phyloP scores from a whole-genome alignment of 2,329 filamentous ascomycete genomes.

The Alternaria sp. region DNA sequence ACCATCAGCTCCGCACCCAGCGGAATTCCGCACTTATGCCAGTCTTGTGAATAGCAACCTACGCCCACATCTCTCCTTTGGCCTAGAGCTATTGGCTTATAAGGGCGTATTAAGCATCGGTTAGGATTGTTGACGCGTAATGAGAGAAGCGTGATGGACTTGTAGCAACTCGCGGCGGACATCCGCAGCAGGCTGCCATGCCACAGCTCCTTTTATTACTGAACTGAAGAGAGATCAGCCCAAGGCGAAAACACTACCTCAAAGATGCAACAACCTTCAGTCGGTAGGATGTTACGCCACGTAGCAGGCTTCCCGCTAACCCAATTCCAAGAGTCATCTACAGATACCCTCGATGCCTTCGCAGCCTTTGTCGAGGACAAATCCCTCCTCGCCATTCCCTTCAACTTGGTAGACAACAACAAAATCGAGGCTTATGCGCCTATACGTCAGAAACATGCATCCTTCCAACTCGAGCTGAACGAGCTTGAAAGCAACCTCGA shows the following conservation, averaged over 20 bases:
- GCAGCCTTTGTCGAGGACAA: background rate
- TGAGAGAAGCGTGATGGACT: background rate
- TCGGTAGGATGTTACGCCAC: background rate
- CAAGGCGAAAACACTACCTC: background rate
- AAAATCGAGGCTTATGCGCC: background rate
- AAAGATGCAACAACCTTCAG: background rate
- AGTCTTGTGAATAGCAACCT: background rate
- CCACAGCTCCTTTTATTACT: background rate
- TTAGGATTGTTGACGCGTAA: background rate
- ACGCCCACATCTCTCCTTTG: background rate
- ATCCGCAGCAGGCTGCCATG: background rate
- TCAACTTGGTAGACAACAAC: background rate
- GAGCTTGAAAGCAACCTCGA: slow-evolving; percentile 28
- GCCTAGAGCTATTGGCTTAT: background rate
- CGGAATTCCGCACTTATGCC: slow-evolving; percentile 5
- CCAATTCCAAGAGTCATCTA: background rate
- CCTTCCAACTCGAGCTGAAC: slow-evolving; percentile 28
- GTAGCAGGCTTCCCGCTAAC: background rate
- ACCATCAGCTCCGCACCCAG: background rate
- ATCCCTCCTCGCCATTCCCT: background rate
- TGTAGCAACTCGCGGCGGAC: background rate
- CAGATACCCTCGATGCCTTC: background rate
- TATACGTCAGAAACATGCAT: background rate
- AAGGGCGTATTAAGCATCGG: background rate
- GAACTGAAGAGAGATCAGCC: background rate